phyloP scores from a whole-genome alignment of 2,329 filamentous ascomycete species.

The Nigrospora sphaerica region DNA sequence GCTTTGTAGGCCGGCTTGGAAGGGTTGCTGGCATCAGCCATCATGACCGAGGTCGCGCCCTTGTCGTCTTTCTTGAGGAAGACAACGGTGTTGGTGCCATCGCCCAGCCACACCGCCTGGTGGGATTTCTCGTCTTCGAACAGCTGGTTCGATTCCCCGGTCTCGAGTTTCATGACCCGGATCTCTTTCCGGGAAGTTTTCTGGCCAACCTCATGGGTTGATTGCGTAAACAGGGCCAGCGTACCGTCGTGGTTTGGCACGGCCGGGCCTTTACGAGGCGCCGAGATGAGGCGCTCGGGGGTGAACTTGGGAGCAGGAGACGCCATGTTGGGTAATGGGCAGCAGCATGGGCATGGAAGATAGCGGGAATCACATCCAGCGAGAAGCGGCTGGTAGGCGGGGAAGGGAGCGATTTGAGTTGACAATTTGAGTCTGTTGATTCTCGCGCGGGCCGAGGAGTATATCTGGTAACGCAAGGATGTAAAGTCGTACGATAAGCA shows the following conservation, averaged over 20 bases:
- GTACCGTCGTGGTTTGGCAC: conserved; percentile 33
- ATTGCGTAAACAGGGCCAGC: conserved; percentile 31
- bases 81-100: conserved; percentile 18
- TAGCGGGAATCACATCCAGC: not conserved
- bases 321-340: no score
- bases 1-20: conserved; percentile 15
- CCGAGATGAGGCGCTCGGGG: conserved; percentile 22
- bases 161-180: conserved; percentile 24
- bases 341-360: conserved; percentile 1
- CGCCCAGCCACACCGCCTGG: conserved; percentile 29
- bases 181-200: conserved; percentile 23
- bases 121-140: conserved; percentile 19
- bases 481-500: no score
- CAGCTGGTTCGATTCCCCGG: conserved; percentile 16
- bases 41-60: conserved; percentile 24
- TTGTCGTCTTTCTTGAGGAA: conserved; percentile 20
- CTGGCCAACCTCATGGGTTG: conserved; percentile 23
- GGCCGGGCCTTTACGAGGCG: conserved; percentile 22
- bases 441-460: no score
- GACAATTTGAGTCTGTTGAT: no score
- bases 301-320: conserved; percentile 15
- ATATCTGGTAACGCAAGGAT: no score
- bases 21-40: conserved; percentile 14
- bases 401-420: no score
- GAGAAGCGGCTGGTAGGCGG: no score